Evolutionary conservation across 768 basidiomycete genomes (phyloP), one percentile per base, ranked within the genome.

Genomic region (Termitomyces sp.): DNA sequence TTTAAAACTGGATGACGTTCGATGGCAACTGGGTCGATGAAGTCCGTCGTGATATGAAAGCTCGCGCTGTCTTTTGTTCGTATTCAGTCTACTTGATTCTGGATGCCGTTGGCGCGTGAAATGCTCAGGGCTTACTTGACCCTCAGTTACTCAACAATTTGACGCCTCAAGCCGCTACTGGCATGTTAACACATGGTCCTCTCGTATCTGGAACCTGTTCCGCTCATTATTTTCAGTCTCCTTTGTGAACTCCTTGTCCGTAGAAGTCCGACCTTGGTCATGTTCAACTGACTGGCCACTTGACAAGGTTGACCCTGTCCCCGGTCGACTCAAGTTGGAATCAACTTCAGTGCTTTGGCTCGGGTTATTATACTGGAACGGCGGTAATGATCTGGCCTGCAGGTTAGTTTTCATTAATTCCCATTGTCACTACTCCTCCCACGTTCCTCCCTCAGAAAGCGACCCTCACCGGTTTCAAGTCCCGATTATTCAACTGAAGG

Each of bases 21-120:
- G 88, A 91, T 62, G 90, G 91, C 65, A 66, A 76, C 49, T 91
- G 88, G 87, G 88, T 92, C 18, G 88, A 91, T 48, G 89, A 92
- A 64, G 82, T 91, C 40, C 74, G 76, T 50, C 81, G 89, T 53
- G 88, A 87, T 1, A 68, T 90, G 67, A 88, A 87, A 65, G 89
- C 90, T 24, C 90, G 88, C 70, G 70, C 71, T 68, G 79, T 81
- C 69, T 74, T 88, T 79, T 59, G 53, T 24, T 73, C 87, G 86
- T 89, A 68, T 73, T 89, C 88, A 0, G 73, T 91, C 39, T 91
- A 85, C 68, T 89, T 30, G 30, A 30, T 30, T 20, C 50, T 5
- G 30, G 34, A 24, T 61, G 30, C 7, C 33, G n/a, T 14, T 34
- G 48, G 34, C 1, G 46, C 26, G 8, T 26, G 13, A 42, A 40